Percentiles rank a stretch among this genome's conserved stretches.
These are phyloP conservation scores for Agaricus sinodeliciosus DNA, from an alignment of 768 basidiomycete species.

Conservation along the genomic window DNA sequence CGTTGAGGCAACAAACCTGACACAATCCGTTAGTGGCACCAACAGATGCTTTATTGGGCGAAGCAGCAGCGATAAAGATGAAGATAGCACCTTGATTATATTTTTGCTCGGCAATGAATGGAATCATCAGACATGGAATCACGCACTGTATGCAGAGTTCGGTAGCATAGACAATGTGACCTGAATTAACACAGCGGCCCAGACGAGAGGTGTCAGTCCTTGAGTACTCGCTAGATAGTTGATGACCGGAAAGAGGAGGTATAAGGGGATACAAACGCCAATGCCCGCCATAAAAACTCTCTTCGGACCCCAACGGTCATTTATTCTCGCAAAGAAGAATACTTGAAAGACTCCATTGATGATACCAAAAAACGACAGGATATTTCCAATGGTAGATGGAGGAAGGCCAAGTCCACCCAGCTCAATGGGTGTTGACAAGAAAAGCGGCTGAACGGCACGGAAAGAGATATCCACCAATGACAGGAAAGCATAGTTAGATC, in stretches of 20 bases:
- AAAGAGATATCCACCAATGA: slow-evolving; percentile 63
- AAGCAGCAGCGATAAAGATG: slow-evolving; percentile 59
- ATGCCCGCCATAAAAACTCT: slow-evolving; percentile 49
- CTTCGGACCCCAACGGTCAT: slow-evolving; percentile 60
- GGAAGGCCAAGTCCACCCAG: slow-evolving; percentile 68
- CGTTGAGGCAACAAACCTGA: background rate
- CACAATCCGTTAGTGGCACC: slow-evolving; percentile 58
- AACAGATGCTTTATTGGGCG: slow-evolving; percentile 60
- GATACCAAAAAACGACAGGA: slow-evolving; percentile 55
- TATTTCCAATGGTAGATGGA: slow-evolving; percentile 58
- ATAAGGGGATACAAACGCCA: slow-evolving; percentile 41
- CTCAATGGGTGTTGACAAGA: slow-evolving; percentile 62
- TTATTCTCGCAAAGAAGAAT: slow-evolving; percentile 57
- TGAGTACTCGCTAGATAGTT: slow-evolving; percentile 45
- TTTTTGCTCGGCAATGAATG: slow-evolving; percentile 1
- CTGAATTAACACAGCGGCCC: slow-evolving; percentile 45
- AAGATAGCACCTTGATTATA: slow-evolving; percentile 53
- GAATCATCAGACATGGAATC: background rate
- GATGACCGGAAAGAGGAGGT: slow-evolving; percentile 54
- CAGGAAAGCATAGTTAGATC: slow-evolving; percentile 58
- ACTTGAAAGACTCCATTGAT: slow-evolving; percentile 62
- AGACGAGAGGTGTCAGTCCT: slow-evolving; percentile 43
- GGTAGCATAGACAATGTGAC: slow-evolving; percentile 37
- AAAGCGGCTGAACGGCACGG: slow-evolving; percentile 62
- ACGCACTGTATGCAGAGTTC: slow-evolving; percentile 53